Percentiles rank a stretch among this genome's conserved stretches.
Conservation (phyloP, 169 alveolate species). For the Babesia divergens region DNA sequence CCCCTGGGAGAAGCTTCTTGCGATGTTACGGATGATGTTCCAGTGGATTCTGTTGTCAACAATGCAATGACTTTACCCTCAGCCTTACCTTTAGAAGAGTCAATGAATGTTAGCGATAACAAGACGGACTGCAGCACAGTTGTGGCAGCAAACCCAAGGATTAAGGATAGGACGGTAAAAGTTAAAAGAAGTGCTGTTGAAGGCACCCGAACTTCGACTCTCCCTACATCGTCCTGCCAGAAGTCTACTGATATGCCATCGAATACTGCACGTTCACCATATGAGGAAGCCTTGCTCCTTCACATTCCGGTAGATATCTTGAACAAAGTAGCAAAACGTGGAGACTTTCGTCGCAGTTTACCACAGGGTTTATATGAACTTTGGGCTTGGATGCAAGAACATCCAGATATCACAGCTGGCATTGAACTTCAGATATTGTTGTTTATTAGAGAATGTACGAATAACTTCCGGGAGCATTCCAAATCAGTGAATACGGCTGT, state of each 20-base stretch:
- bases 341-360: constrained; percentile 1
- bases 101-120: not conserved
- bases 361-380: constrained; percentile 31
- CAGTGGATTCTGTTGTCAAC: no score
- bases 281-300: not conserved
- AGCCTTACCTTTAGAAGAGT: no score
- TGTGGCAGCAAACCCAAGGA: not conserved
- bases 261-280: not conserved
- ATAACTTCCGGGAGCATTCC: constrained; percentile 9
- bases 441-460: constrained; percentile 18
- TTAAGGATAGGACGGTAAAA: no score
- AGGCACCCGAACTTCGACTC: no score
- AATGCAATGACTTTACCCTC: no score
- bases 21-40: no score
- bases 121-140: not conserved
- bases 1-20: no score
- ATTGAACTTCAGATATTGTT: not conserved
- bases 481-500: constrained; percentile 8
- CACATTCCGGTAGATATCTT: constrained; percentile 3
- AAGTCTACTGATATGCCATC: no score
- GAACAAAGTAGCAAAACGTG: constrained; percentile 13
- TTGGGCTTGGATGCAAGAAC: constrained; percentile 10
- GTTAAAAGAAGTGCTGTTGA: no score
- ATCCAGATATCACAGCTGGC: not conserved
- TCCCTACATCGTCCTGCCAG: no score